Base-by-base conservation (phyloP, 768 basidiomycete species). In the Leccinum imitatum region DNA sequence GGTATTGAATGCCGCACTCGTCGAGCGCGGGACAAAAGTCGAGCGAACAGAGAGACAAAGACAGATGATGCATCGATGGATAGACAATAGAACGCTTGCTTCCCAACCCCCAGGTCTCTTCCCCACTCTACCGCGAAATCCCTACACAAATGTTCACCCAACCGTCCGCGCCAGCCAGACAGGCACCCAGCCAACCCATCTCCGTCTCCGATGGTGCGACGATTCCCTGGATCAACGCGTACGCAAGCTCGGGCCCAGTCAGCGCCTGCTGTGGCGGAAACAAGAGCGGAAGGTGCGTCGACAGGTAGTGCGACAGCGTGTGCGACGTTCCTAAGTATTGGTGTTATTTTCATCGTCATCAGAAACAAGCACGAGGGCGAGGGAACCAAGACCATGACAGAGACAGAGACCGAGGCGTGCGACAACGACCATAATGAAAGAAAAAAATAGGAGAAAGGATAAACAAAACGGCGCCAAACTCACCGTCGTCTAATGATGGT, bases 61-160 rank as follows among this genome's bases (percentile, higher is more conserved):
- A 44, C 6, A 19, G 41, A 19, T 11, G n/a, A 44, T 2, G 19
- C 19, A 46, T 46, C 44, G 5, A 46, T 46, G 44, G 19, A 46
- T 46, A 19, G 44, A 46, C n/a, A 19, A 46, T 19, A 46, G 44
- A 46, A 46, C 5, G 10, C 19, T 46, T 46, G 44, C 44, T 46
- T 19, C 19, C 9, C n/a, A 46, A 11, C n/a, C 10, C n/a, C 41
- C 4, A 44, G n/a, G n/a, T n/a, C 41, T 19, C 14, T 25, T 14
- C 21, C 21, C 21, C 11, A 23, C 23, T 1, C 23, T 50, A 50
- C 57, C 67, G 70, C 50, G 66, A 62, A 15, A 90, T 74, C 15
- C 90, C 91, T 30, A 97, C 78, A 69, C 93, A 95, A 56, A 98
- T 80, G 71, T 91, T 90, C 30, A 96, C 81, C 95, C 95, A 98